Percentiles rank a stretch among this genome's conserved stretches.
These are phyloP conservation scores for Quercus aquifolioides DNA, from an alignment of 306 rosid genomes.

Conservation along the genomic window DNA sequence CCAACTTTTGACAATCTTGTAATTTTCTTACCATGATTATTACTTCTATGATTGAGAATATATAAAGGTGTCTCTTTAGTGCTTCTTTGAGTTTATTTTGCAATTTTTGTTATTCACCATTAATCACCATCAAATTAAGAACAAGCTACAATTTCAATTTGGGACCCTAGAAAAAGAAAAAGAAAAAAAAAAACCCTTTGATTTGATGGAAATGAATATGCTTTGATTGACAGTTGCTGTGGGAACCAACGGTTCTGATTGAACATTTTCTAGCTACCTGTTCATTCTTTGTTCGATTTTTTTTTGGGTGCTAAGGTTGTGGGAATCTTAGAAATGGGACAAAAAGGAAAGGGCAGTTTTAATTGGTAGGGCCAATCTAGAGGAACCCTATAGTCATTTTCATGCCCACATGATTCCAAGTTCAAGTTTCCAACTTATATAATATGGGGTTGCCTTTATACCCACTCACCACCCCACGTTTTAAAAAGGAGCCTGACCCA, in stretches of 20 bases:
- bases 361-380: constrained; percentile 18
- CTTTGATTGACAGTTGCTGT: neutral
- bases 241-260: neutral
- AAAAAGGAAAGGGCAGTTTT: constrained; percentile 10
- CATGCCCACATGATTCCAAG: constrained; percentile 28
- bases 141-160: neutral
- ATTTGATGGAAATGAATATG: neutral
- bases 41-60: neutral
- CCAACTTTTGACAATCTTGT: neutral
- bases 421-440: constrained; percentile 4
- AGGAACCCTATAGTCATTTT: constrained; percentile 7
- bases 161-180: no score
- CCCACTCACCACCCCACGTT: constrained; percentile 24
- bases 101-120: neutral
- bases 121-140: neutral
- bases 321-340: constrained; percentile 25
- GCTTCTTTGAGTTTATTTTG: neutral
- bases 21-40: neutral
- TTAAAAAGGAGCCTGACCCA: neutral
- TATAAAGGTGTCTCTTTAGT: neutral
- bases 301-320: neutral
- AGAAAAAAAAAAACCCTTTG: neutral
- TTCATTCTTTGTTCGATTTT: neutral
- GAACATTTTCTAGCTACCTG: neutral
- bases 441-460: constrained; percentile 20